Conservation (phyloP, 1,284 basidiomycete species). For the Polyporus tsugae region DNA sequence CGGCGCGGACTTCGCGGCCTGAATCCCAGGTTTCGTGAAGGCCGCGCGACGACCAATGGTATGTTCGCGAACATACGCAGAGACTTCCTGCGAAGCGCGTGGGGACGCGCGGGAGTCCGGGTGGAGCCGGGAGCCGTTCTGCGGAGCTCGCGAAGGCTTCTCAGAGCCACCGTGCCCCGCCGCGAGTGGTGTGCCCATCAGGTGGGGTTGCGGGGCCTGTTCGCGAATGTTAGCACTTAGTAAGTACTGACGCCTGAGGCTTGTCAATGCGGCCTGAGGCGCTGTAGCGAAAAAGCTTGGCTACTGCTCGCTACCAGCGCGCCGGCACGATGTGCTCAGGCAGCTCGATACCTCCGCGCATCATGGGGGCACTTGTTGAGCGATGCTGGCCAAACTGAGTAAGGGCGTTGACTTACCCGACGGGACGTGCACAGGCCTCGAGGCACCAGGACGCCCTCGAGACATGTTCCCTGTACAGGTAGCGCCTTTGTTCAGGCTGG, state of each 20-base stretch:
- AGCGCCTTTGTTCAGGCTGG: slow-evolving; percentile 16
- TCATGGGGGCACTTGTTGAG: not conserved
- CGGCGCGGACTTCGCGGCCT: not conserved
- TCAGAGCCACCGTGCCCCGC: not conserved
- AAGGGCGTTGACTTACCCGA: slow-evolving; percentile 20
- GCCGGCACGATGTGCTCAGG: not conserved
- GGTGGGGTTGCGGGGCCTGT: slow-evolving; percentile 1
- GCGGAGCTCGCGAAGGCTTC: not conserved
- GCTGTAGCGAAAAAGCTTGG: not conserved
- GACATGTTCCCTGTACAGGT: slow-evolving; percentile 10
- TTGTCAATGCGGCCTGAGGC: too few species aligned
- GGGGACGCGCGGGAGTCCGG: not conserved
- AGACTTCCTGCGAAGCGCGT: not conserved
- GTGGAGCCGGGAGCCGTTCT: not conserved
- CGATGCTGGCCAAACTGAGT: slow-evolving; percentile 2
- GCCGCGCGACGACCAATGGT: not conserved
- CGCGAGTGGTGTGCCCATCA: not conserved
- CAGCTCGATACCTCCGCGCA: not conserved
- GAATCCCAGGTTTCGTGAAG: not conserved
- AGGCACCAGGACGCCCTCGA: slow-evolving; percentile 14
- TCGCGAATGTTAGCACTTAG: slow-evolving; percentile 5
- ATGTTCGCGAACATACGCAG: not conserved
- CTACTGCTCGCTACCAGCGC: not conserved
- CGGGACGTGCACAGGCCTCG: slow-evolving; percentile 15
- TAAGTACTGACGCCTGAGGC: not conserved